Percentiles rank a stretch among this genome's conserved stretches.
Conservation (phyloP, 768 basidiomycete genomes). For the Russula sp. region DNA sequence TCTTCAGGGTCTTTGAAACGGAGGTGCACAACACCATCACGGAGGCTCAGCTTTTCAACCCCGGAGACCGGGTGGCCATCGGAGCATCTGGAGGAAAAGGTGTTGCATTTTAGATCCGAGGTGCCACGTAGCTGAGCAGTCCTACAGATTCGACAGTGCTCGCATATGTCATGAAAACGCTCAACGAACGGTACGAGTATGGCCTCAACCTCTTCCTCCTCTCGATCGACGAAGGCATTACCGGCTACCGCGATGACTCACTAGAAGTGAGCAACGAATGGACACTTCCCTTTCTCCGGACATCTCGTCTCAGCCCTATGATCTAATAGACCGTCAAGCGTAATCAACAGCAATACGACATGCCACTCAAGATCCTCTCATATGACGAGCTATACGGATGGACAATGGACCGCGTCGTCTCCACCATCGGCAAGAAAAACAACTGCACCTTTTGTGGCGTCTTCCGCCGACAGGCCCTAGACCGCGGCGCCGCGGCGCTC, state of each 20-base stretch:
- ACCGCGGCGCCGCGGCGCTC: constrained; percentile 85
- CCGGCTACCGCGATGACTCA: constrained; percentile 96
- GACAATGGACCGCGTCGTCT: constrained; percentile 97
- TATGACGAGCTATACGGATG: constrained; percentile 97
- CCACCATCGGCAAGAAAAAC: constrained; percentile 93
- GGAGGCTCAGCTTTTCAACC: constrained; percentile 74
- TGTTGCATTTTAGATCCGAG: neutral
- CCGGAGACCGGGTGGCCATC: constrained; percentile 91
- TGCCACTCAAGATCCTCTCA: constrained; percentile 93
- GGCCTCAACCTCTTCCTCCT: constrained; percentile 86
- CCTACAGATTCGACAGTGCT: constrained; percentile 89
- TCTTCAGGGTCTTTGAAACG: constrained; percentile 96
- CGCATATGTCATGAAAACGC: constrained; percentile 91
- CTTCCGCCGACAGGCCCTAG: constrained; percentile 92
- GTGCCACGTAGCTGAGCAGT: neutral
- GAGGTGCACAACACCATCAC: constrained; percentile 96
- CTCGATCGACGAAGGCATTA: constrained; percentile 98
- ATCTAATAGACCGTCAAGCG: constrained; percentile 89
- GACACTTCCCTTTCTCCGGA: neutral
- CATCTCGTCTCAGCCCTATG: neutral
- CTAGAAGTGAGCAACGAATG: constrained; percentile 56
- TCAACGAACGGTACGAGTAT: constrained; percentile 93
- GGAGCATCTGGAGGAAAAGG: constrained; percentile 99
- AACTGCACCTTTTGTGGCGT: constrained; percentile 99
- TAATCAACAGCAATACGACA: constrained; percentile 90